Evolutionary conservation across 331 rosid species (phyloP), one percentile per base, ranked within the genome.

Genomic region (Spiraea crenata): DNA sequence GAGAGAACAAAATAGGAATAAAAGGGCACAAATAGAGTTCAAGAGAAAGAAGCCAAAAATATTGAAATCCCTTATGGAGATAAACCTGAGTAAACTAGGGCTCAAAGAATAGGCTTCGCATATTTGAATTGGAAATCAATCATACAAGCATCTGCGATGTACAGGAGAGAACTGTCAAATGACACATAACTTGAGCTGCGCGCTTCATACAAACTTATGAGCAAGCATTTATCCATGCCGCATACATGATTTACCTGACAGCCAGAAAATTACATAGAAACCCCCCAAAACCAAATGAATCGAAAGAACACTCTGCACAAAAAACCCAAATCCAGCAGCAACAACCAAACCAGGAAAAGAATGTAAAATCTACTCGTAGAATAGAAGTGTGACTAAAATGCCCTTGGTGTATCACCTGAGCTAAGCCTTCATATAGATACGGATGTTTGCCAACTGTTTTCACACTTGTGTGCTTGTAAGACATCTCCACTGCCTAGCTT

Each of bases 401-500:
- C 85, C 70, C 54, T 59, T 44, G 69, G 69, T 56, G 75, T 71
- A 73, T 74, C 74, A 55, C 56, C 44, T 57, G 72, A 69, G 79
- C 73, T 19, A 63, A 66, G 60, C 79, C 74, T 51, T 57, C 54
- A 67, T 64, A 70, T 37, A 37, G 62, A 70, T 57, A 67, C 72
- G 31, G 58, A 77, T 72, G 73, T 55, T 55, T 41, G 71, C 66
- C 71, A 67, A 57, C 73, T 75, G 67, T 34, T 69, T 77, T 78
- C 71, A 82, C 68, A 91, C 15, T 82, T 91, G 93, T 15, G 93
- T 73, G 34, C 81, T 85, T 48, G 89, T 69, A 72, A 91, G 79
- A 86, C 92, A 91, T 81, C 95, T 86, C 96, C 96, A 85, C 15
- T 88, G 85, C 88, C 82, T 82, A 57, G 39, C 51, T 14, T 31